A percentile compares a stretch with the other conserved stretches of the same genome.
Conservation (phyloP, 1,139 yeast species). For the Meyerozyma elateridarum region DNA sequence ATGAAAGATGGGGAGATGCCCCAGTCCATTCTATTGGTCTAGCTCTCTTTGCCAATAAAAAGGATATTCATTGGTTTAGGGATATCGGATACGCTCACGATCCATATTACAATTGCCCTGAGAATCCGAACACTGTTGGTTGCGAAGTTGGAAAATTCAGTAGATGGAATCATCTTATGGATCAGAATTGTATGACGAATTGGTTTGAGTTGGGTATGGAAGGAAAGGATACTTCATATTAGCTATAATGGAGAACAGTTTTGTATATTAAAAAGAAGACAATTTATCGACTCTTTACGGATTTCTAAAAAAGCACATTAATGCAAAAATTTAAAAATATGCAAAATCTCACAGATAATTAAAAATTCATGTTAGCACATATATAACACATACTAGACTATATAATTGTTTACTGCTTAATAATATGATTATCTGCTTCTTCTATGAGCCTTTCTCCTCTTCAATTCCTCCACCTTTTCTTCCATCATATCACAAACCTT, state of each 20-base stretch:
- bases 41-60: conserved; percentile 66
- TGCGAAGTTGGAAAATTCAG: conserved; percentile 44
- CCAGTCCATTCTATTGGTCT: conserved; percentile 80
- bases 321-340: too few relatives aligned
- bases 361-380: too few relatives aligned
- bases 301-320: too few relatives aligned
- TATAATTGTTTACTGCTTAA: background rate
- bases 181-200: conserved; percentile 69
- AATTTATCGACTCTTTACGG: too few relatives aligned
- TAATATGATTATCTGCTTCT: background rate
- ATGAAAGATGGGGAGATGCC: conserved; percentile 92
- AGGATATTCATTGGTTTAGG: conserved; percentile 78
- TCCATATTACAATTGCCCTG: conserved; percentile 77
- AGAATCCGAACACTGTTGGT: conserved; percentile 23
- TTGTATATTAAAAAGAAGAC: background rate
- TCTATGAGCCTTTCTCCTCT: background rate
- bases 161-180: conserved; percentile 38
- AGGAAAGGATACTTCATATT: background rate
- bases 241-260: background rate
- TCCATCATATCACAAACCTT: conserved; percentile 1
- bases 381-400: background rate
- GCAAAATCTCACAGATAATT: too few relatives aligned
- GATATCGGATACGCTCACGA: conserved; percentile 77
- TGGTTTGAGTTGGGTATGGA: conserved; percentile 66
- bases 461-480: conserved; percentile 2